Evolutionary conservation across 1,284 basidiomycete species (phyloP), one percentile per base, ranked within the genome.

Genomic region (Psilocybe mexicana): DNA sequence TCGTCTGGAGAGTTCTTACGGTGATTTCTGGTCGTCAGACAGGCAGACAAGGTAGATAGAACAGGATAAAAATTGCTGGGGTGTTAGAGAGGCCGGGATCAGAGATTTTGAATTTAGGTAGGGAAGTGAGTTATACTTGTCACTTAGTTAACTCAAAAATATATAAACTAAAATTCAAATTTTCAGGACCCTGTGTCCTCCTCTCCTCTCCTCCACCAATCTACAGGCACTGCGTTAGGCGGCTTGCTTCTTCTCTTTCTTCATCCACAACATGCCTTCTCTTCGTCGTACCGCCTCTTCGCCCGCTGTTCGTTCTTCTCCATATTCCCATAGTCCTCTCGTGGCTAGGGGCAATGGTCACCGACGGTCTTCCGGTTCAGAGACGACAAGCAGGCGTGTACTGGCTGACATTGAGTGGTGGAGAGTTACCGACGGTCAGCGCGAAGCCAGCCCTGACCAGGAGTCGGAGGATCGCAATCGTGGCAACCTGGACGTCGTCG

Each of bases 381-480:
- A 88, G 64, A 82, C 81, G 30, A 72, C 69, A 62, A 77, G 72
- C 63, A 80, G 89, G 68, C 81, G 88, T 63, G 88, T 92, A 61
- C 80, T 92, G 59, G 89, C 88, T 42, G 89, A 92, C 75, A 86
- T 92, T 66, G 88, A 90, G 70, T 92, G 90, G 90, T 92, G 90
- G 90, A 81, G 79, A 65, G 88, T 92, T 62, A 74, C 80, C 62
- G 86, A 85, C 58, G 85, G 87, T 59, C 89, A 92, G 72, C 78
- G 77, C 70, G 79, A 83, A 67, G 65, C 71, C 53, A 74, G 76
- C 61, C 69, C 69, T 62, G 78, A 74, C 66, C 73, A 75, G 66
- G 75, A 75, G 64, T 59, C 67, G 65, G 76, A 77, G 66, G 76
- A 74, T 63, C 68, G 61, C 58, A 77, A 72, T 63, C 72, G 65